A percentile compares a stretch with the other conserved stretches of the same genome.
Conservation (phyloP, 2,329 filamentous ascomycete genomes). For the Ophiocordyceps camponoti-leonardi region DNA sequence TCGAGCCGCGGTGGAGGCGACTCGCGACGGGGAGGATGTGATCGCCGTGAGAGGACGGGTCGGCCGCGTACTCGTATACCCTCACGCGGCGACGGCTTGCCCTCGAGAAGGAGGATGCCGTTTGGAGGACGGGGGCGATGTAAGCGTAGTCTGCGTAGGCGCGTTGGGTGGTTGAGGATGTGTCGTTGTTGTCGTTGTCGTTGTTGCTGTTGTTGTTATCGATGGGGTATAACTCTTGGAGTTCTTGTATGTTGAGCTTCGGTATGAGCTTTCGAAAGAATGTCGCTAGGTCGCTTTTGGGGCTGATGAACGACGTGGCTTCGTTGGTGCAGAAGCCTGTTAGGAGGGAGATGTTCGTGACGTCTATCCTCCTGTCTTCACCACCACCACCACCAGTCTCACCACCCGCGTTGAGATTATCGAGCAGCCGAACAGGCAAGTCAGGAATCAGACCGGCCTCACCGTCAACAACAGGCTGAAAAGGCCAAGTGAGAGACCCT, state of each 20-base stretch:
- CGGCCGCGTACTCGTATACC: constrained; percentile 42
- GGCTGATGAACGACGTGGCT: constrained; percentile 46
- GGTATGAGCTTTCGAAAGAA: constrained; percentile 50
- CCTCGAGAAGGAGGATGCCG: constrained; percentile 23
- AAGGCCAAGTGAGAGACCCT: constrained; percentile 38
- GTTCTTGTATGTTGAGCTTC: constrained; percentile 34
- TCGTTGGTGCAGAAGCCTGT: constrained; percentile 59
- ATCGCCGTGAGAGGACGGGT: constrained; percentile 27
- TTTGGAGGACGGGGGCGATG: constrained; percentile 45
- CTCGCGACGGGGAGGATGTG: constrained; percentile 25
- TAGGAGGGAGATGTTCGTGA: constrained; percentile 21
- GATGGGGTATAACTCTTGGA: constrained; percentile 49
- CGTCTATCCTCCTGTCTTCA: no score
- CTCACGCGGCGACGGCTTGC: constrained; percentile 24
- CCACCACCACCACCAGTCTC: no score
- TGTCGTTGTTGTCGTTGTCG: no score
- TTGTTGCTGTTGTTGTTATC: no score
- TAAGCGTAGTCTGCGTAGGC: constrained; percentile 50
- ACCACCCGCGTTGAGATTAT: constrained; percentile 12
- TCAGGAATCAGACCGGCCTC: constrained; percentile 33
- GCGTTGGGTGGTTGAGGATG: constrained; percentile 5
- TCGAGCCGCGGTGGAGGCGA: constrained; percentile 12
- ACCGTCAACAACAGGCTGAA: constrained; percentile 52
- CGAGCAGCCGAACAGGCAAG: constrained; percentile 42
- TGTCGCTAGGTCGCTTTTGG: constrained; percentile 31